Evolutionary conservation across 2,329 filamentous ascomycete species (phyloP), one percentile per base, ranked within the genome.

Genomic region (Stagonosporopsis rhizophila): DNA sequence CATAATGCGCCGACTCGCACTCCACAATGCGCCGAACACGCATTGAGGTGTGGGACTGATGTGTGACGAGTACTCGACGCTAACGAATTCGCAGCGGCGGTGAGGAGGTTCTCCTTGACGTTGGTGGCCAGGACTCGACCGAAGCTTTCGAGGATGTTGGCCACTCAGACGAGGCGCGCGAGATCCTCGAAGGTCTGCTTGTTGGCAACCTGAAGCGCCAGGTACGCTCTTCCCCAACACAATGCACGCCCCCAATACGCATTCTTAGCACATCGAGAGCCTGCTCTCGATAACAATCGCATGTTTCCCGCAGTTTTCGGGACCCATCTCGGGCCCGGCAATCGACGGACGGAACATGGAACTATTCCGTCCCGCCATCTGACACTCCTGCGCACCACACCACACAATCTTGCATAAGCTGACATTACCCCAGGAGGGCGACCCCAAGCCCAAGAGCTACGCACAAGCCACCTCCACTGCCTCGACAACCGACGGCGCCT

Each of bases 71-170:
- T 17, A 32, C 27, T 9, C 12, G 23, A 45, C 30, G 41, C 53
- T 56, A 46, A 56, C 20, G 17, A 23, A 28, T 20, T 0, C 19
- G 64, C 74, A 98, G 95, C 71, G 95, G 95, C 83, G 95, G 95
- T 82, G 95, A 99, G 82, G 95, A 99, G 83, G 95, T 99, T 69
- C 83, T 99, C 62, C 89, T 99, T 68, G 95, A 99, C 69, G 93
- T 98, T 64, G 95, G 85, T 73, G 95, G 95, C 68, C 93, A 96
- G 82, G 95, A 99, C 79, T 90, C 91, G 72, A 96, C 94, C 70
- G 95, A 98, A 82, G 94, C 95, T 60, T 99, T 99, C 77, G 95
- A 99, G 83, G 95, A 99, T 80, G 95, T 99, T 73, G 95, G 95
- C 75, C 95, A 99, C 89, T 96, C 91, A 72, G 95, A 99, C 79